phyloP scores from a whole-genome alignment of 768 basidiomycete genomes.

The Boletus pseudo-olivaceus region DNA sequence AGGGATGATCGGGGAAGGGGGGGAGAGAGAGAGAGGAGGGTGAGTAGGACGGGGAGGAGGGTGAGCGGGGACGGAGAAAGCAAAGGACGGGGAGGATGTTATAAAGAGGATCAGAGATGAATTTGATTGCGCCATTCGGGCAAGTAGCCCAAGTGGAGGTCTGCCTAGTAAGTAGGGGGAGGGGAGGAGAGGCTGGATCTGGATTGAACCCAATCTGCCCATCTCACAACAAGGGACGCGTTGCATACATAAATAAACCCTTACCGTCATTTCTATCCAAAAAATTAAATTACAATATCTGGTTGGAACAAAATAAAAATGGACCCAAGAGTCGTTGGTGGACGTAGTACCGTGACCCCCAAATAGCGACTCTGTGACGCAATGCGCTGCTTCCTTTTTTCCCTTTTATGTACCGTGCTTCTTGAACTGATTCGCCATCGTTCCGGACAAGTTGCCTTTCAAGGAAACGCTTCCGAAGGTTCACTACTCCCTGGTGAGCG shows the following conservation, averaged over 20 bases:
- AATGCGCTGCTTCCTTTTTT: conserved; percentile 2
- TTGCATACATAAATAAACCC: not conserved
- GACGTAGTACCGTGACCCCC: conserved; percentile 10
- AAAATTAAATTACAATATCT: not conserved
- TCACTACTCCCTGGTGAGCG: too few relatives aligned
- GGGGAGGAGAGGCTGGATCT: conserved; percentile 10
- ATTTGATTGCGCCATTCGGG: conserved; percentile 19
- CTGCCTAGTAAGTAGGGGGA: not conserved
- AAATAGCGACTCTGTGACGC: not conserved
- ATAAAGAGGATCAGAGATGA: conserved; percentile 32
- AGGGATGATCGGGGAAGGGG: conserved; percentile 3
- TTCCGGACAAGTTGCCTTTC: conserved; percentile 5
- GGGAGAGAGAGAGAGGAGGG: not conserved
- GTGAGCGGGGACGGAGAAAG: conserved; percentile 8
- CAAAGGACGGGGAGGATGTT: conserved; percentile 15
- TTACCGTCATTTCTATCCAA: not conserved
- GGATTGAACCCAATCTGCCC: conserved; percentile 24
- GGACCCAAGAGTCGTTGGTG: not conserved
- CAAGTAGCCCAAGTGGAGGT: not conserved
- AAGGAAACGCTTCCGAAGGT: not conserved
- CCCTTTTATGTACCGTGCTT: conserved; percentile 16
- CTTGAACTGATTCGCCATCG: conserved; percentile 16
- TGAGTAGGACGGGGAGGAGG: not conserved
- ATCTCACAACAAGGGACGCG: conserved; percentile 5
- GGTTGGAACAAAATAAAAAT: not conserved